Base-by-base conservation (phyloP, 2,329 filamentous ascomycete genomes). In the Fusarium zealandicum region DNA sequence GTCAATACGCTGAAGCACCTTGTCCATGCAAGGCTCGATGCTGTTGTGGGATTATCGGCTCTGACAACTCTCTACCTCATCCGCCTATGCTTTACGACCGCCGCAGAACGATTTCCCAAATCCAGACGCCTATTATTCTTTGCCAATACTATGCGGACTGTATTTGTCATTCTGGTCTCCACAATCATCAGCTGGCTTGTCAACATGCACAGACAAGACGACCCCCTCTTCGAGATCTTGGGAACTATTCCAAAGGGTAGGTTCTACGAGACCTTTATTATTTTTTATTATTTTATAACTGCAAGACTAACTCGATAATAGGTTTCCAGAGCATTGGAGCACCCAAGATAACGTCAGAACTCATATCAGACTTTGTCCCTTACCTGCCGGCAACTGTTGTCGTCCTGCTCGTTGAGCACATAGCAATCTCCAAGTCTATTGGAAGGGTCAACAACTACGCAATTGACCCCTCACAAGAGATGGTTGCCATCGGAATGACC, bases 361-460 rank as follows among this genome's bases (percentile, higher is more conserved):
- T 97, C 44, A 83, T 96, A 69, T 80, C 77, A 2, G 76, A 84
- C 1, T 92, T 96, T 68, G 80, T 83, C 1, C 79, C 80, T 36
- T 82, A 97, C 60, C 78, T 98, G 4, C 95, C 95, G 0, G 90
- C 90, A 7, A 88, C 90, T 1, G 87, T 97, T 45, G 96, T 98
- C 62, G 93, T 99, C n/a, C 81, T 98, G 51, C 81, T 98, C 30
- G 96, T 98, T 57, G 95, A 98, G 75, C 93, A 98, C 72, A 96
- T 98, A 66, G 92, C 93, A 40, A 97, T 98, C 59, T 92, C 93
- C 14, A 99, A 98, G 73, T 97, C 93, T 0, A 98, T 99, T 65
- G 95, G 95, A 9, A 85, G 93, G 54, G 85, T 97, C 66, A 98
- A 97, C 79, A 96, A 96, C 77, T 99, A 99, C 75, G 88, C 86